Conservation (phyloP, 192 early-diverging fungal species). For the Linderina pennispora region DNA sequence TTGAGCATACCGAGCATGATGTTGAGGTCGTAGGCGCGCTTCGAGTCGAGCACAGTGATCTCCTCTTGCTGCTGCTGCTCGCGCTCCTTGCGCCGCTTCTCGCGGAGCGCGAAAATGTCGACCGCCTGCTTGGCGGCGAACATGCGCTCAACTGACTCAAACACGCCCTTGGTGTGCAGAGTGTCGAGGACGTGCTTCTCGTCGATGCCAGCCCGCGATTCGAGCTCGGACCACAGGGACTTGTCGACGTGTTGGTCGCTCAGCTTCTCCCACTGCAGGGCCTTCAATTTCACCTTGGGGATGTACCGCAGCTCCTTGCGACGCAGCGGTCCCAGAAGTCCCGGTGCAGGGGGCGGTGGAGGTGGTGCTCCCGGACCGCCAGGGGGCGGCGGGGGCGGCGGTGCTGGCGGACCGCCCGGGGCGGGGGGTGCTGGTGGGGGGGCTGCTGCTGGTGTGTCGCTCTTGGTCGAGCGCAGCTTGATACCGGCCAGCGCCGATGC, state of each 20-base stretch:
- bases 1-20: slow-evolving; percentile 57
- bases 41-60: slow-evolving; percentile 64
- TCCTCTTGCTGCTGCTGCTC: slow-evolving; percentile 49
- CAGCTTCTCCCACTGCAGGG: slow-evolving; percentile 76
- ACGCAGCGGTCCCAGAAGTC: slow-evolving; percentile 37
- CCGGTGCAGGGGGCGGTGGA: slow-evolving; percentile 3
- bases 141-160: slow-evolving; percentile 59
- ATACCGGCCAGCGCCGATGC: slow-evolving; percentile 26
- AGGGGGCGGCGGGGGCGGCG: slow-evolving; percentile 7
- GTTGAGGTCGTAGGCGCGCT: slow-evolving; percentile 60
- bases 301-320: slow-evolving; percentile 59
- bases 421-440: slow-evolving; percentile 12
- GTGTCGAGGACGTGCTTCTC: slow-evolving; percentile 43
- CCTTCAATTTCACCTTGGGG: slow-evolving; percentile 68
- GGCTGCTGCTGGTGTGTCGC: slow-evolving; percentile 9
- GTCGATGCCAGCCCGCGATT: slow-evolving; percentile 29
- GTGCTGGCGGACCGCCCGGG: slow-evolving; percentile 3
- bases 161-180: slow-evolving; percentile 55
- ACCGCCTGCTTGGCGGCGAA: slow-evolving; percentile 64
- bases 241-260: slow-evolving; percentile 54
- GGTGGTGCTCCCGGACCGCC: too few species aligned
- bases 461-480: slow-evolving; percentile 33
- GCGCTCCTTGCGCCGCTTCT: slow-evolving; percentile 49
- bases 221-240: slow-evolving; percentile 59
- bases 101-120: slow-evolving; percentile 42